Conservation (phyloP, 1,139 yeast species). For the Yamadazyma blattariae region DNA sequence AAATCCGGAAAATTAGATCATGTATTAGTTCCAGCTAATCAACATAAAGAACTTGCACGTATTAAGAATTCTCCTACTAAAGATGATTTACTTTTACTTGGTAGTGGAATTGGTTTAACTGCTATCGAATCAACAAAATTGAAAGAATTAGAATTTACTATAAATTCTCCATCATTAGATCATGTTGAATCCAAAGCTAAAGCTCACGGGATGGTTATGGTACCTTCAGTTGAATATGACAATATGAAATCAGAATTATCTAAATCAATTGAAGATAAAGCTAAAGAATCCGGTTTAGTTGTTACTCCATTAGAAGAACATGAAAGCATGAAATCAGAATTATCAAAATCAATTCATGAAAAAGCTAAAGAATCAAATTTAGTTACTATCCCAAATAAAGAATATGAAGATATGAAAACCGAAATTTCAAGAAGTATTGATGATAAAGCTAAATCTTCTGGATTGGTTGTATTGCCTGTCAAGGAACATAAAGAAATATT, state of each 20-base stretch:
- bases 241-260: slow-evolving; percentile 3
- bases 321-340: slow-evolving; percentile 7
- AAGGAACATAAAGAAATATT: slow-evolving; percentile 3
- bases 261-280: slow-evolving; percentile 9
- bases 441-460: slow-evolving; percentile 9
- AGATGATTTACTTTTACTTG: slow-evolving; percentile 13
- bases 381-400: slow-evolving; percentile 5
- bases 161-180: slow-evolving; percentile 10
- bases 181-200: slow-evolving; percentile 22
- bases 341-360: slow-evolving; percentile 6
- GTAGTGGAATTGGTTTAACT: slow-evolving; percentile 13
- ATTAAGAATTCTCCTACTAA: slow-evolving; percentile 13
- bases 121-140: slow-evolving; percentile 14
- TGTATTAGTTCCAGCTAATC: slow-evolving; percentile 8
- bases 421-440: slow-evolving; percentile 8
- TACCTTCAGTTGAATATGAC: slow-evolving; percentile 15
- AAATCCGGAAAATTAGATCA: slow-evolving; percentile 14
- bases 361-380: slow-evolving; percentile 9
- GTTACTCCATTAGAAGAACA: slow-evolving; percentile 5
- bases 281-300: slow-evolving; percentile 8
- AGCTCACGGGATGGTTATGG: slow-evolving; percentile 16
- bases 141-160: slow-evolving; percentile 8
- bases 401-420: slow-evolving; percentile 6
- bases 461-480: slow-evolving; percentile 5
- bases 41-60: slow-evolving; percentile 5